phyloP scores from a whole-genome alignment of 331 rosid genomes.

The Quercus tomentella region DNA sequence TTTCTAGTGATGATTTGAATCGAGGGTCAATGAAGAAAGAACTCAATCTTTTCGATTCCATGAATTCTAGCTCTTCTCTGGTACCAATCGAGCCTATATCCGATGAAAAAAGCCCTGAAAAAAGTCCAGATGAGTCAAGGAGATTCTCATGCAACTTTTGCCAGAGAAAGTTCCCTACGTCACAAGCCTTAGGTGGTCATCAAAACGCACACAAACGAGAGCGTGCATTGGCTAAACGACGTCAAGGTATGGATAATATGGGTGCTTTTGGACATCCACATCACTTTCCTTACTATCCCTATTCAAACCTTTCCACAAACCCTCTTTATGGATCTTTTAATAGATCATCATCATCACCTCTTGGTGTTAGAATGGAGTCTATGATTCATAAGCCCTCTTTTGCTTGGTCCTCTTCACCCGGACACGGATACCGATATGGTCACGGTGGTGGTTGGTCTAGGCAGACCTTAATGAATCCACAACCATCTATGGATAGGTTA shows the following conservation, averaged over 20 bases:
- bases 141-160: constrained; percentile 62
- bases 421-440: not conserved
- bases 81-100: not conserved
- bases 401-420: constrained; percentile 10
- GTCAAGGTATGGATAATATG: constrained; percentile 30
- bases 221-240: constrained; percentile 56
- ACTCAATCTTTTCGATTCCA: constrained; percentile 27
- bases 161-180: constrained; percentile 60
- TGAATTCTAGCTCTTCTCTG: not conserved
- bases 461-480: constrained; percentile 6
- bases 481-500: constrained; percentile 17
- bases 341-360: constrained; percentile 8
- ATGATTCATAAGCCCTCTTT: constrained; percentile 44
- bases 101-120: not conserved
- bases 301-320: constrained; percentile 14
- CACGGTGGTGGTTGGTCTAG: constrained; percentile 17
- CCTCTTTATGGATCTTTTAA: constrained; percentile 21
- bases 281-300: constrained; percentile 28
- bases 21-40: constrained; percentile 10
- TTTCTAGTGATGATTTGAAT: constrained; percentile 7
- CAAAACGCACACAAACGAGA: constrained; percentile 84
- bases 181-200: constrained; percentile 84
- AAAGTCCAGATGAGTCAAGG: constrained; percentile 13
- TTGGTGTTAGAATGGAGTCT: constrained; percentile 42
- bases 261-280: constrained; percentile 13